Percentiles rank a stretch among this genome's conserved stretches.
Evolutionary conservation across 1,139 yeast genomes (phyloP).

Genomic region (Saccharomyces hybrid): DNA sequence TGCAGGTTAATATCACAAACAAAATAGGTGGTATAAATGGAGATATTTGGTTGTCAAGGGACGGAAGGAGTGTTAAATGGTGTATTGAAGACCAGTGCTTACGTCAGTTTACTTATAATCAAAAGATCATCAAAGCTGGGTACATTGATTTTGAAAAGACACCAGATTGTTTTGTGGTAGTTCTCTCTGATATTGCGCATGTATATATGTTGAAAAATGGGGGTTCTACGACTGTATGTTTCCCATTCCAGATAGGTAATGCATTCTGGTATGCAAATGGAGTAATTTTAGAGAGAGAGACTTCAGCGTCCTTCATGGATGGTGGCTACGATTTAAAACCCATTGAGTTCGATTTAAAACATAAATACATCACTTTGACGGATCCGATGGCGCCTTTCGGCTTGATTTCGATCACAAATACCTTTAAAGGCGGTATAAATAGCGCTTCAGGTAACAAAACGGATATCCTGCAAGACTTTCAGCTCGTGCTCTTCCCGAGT

Average conservation of each 20-base stretch:
- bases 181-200: constrained; percentile 23
- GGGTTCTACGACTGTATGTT: constrained; percentile 19
- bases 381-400: constrained; percentile 31
- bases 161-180: constrained; percentile 22
- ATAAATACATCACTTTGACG: constrained; percentile 26
- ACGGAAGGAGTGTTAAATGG: constrained; percentile 23
- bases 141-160: constrained; percentile 25
- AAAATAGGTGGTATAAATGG: constrained; percentile 7
- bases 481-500: constrained; percentile 23
- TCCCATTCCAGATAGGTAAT: constrained; percentile 26
- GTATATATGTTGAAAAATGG: constrained; percentile 23
- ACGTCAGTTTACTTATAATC: constrained; percentile 18
- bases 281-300: constrained; percentile 22
- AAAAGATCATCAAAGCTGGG: constrained; percentile 23
- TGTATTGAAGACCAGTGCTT: constrained; percentile 16
- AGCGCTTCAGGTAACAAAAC: not conserved
- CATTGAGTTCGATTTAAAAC: constrained; percentile 10
- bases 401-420: constrained; percentile 3
- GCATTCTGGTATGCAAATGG: constrained; percentile 30
- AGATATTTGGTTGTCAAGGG: constrained; percentile 22
- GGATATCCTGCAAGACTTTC: constrained; percentile 5
- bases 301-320: constrained; percentile 2
- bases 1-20: not conserved
- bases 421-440: not conserved
- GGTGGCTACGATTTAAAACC: constrained; percentile 2